phyloP scores from a whole-genome alignment of 2,329 filamentous ascomycete genomes.

The Botrytis galanthina region DNA sequence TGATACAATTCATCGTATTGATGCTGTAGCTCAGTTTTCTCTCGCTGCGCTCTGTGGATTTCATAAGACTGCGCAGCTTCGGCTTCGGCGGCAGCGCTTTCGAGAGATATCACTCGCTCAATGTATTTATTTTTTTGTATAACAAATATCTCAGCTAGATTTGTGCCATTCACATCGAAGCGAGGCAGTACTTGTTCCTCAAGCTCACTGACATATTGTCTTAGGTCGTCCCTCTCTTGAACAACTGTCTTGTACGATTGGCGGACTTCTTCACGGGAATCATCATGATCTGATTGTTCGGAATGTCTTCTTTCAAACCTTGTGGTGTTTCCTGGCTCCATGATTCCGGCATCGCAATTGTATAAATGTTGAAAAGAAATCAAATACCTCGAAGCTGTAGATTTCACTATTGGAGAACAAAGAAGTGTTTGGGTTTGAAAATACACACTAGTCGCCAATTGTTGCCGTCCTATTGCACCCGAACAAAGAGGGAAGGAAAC shows the following conservation, averaged over 20 bases:
- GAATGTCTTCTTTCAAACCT: neutral
- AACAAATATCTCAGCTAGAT: neutral
- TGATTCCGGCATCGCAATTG: neutral
- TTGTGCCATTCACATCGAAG: conserved; percentile 7
- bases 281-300: neutral
- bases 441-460: neutral
- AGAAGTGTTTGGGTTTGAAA: neutral
- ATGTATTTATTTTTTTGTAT: conserved; percentile 4
- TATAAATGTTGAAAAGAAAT: neutral
- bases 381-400: neutral
- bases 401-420: neutral
- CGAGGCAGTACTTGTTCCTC: conserved; percentile 1
- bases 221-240: conserved; percentile 11
- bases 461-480: neutral
- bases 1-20: neutral
- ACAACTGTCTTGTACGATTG: neutral
- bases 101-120: neutral
- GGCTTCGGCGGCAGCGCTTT: neutral
- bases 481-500: neutral
- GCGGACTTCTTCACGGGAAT: neutral
- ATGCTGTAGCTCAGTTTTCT: neutral
- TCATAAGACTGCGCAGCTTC: neutral
- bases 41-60: neutral
- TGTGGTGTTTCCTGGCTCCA: neutral
- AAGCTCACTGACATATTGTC: neutral